These are phyloP conservation scores for Solanum corneliomulleri DNA, from an alignment of 257 asterid genomes.

Conservation along the genomic window DNA sequence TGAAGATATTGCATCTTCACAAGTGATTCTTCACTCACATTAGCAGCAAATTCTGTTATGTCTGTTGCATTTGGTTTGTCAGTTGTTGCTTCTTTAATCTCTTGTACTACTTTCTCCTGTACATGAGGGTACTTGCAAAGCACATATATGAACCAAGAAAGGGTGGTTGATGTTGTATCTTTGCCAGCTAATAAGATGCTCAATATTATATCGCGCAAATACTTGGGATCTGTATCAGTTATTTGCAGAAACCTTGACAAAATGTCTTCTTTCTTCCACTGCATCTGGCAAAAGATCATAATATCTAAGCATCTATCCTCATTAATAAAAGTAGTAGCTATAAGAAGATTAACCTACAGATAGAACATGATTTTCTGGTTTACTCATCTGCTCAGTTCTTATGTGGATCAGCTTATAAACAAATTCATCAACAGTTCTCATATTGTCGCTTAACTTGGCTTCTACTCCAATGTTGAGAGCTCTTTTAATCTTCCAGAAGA, in stretches of 20 bases:
- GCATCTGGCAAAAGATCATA: conserved; percentile 10
- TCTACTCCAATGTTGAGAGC: conserved; percentile 33
- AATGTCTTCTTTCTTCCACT: conserved; percentile 43
- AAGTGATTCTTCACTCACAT: conserved; percentile 24
- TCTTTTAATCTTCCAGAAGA: conserved; percentile 38
- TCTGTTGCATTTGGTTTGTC: not conserved
- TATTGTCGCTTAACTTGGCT: conserved; percentile 22
- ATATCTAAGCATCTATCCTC: not conserved
- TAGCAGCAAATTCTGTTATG: conserved; percentile 11
- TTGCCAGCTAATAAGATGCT: conserved; percentile 46
- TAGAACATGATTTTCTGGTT: conserved; percentile 4
- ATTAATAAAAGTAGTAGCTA: not conserved
- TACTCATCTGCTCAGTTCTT: conserved; percentile 24
- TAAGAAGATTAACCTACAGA: conserved; percentile 14
- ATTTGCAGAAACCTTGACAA: conserved; percentile 39
- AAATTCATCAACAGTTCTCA: conserved; percentile 34
- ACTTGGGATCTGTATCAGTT: conserved; percentile 18
- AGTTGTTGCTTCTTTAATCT: conserved; percentile 7
- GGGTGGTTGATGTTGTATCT: conserved; percentile 39
- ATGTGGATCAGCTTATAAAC: conserved; percentile 31
- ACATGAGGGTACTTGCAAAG: not conserved
- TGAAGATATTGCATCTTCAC: conserved; percentile 53
- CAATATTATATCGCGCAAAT: conserved; percentile 38
- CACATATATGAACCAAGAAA: conserved; percentile 29
- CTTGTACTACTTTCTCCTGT: not conserved